Conservation (phyloP, 495 filamentous ascomycete species). For the Talaromyces trachyspermus region DNA sequence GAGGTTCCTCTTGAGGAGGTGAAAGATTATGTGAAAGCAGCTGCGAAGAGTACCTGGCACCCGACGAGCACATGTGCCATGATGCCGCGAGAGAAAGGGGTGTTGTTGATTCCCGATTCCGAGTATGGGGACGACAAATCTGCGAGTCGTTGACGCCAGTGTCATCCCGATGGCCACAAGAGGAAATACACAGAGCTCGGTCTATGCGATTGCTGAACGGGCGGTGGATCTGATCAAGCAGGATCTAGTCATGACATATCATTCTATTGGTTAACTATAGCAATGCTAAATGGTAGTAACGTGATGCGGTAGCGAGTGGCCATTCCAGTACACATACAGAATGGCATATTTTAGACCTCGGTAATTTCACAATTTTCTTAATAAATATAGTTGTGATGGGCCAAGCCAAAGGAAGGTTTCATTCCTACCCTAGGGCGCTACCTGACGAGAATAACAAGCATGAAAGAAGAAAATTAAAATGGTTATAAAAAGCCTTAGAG, state of each 20-base stretch:
- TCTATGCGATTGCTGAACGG: slow-evolving; percentile 51
- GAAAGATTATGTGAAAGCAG: background rate
- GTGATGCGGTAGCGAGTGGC: too few relatives aligned
- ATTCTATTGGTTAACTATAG: too few relatives aligned
- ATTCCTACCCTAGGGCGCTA: too few relatives aligned
- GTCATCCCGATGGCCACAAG: slow-evolving; percentile 42
- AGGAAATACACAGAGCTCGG: slow-evolving; percentile 40
- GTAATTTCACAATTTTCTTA: too few relatives aligned
- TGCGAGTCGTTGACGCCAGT: slow-evolving; percentile 48
- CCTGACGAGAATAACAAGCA: too few relatives aligned
- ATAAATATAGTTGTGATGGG: too few relatives aligned
- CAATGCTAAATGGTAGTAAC: too few relatives aligned
- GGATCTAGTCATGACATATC: too few relatives aligned
- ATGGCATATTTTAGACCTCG: too few relatives aligned
- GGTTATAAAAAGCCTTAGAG: background rate
- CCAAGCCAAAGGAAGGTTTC: too few relatives aligned
- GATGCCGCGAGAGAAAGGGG: slow-evolving; percentile 49
- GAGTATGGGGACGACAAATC: slow-evolving; percentile 39
- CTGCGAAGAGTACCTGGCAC: slow-evolving; percentile 16
- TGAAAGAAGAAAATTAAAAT: too few relatives aligned
- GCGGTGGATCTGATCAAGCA: slow-evolving; percentile 46
- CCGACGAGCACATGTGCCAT: slow-evolving; percentile 44
- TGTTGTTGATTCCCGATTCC: slow-evolving; percentile 37
- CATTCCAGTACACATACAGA: too few relatives aligned
- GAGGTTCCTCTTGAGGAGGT: background rate